A percentile compares a stretch with the other conserved stretches of the same genome.
These are phyloP conservation scores for Kluyveromyces aestuarii DNA, from an alignment of 805 yeast species.

Conservation along the genomic window DNA sequence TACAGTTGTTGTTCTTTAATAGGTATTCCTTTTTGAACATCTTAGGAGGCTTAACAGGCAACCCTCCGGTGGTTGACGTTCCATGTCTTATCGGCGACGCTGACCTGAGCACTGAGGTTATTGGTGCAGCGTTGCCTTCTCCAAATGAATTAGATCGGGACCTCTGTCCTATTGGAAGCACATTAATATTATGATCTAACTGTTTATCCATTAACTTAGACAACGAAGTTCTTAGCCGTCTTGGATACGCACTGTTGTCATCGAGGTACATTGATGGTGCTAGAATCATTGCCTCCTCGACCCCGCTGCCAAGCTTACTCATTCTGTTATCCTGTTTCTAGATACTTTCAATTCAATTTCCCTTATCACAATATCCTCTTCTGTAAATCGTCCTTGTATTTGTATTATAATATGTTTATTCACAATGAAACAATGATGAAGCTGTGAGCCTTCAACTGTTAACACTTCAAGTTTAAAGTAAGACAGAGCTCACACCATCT, in stretches of 20 bases:
- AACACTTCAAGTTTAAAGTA: background rate
- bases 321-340: background rate
- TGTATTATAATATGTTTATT: background rate
- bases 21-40: conserved; percentile 4
- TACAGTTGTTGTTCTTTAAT: conserved; percentile 1
- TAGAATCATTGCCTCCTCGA: background rate
- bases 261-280: conserved; percentile 21
- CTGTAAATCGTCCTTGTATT: background rate
- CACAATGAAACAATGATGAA: background rate
- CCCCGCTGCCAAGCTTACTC: background rate
- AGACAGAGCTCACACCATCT: background rate
- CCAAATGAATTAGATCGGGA: conserved; percentile 4
- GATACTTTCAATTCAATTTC: background rate
- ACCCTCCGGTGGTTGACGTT: background rate
- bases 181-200: conserved; percentile 1
- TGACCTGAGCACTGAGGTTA: conserved; percentile 15
- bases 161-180: conserved; percentile 1
- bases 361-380: background rate
- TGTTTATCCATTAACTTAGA: conserved; percentile 22
- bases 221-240: conserved; percentile 24
- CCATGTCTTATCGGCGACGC: conserved; percentile 18
- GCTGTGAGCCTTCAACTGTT: background rate
- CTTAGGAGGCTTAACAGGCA: conserved; percentile 1
- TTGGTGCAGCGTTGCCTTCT: conserved; percentile 16
- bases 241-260: conserved; percentile 9